A percentile compares a stretch with the other conserved stretches of the same genome.
Evolutionary conservation across 2,329 filamentous ascomycete species (phyloP).

Genomic region (Trichoderma endophyticum): DNA sequence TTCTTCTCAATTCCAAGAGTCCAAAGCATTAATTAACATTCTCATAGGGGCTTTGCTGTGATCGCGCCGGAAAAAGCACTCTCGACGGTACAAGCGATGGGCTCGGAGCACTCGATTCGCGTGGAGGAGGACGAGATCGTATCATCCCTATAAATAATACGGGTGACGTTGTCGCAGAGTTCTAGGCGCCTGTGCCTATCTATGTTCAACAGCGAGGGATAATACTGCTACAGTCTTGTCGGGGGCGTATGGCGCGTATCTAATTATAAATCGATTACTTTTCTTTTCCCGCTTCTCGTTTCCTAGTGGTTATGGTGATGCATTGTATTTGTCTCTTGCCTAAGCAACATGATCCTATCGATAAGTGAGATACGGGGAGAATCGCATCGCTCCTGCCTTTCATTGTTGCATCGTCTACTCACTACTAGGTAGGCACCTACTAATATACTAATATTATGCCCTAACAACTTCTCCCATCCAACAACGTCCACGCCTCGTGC

Average conservation of each 20-base stretch:
- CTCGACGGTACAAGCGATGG: slow-evolving; percentile 62
- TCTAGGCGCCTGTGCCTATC: not conserved
- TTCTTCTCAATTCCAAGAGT: not conserved
- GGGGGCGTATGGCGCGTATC: not conserved
- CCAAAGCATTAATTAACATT: slow-evolving; percentile 22
- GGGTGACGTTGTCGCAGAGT: not conserved
- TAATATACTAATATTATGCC: not conserved
- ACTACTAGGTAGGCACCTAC: not conserved
- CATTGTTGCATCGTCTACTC: not conserved
- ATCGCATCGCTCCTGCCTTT: not conserved
- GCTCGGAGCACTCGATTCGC: slow-evolving; percentile 42
- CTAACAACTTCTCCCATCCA: not conserved
- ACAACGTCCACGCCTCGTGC: not conserved
- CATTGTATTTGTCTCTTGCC: not conserved
- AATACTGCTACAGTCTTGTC: not conserved
- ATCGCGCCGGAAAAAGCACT: slow-evolving; percentile 68
- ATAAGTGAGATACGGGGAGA: not conserved
- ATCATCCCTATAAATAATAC: slow-evolving; percentile 35
- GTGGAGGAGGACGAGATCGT: slow-evolving; percentile 78
- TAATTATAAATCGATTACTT: not conserved
- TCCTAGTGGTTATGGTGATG: not conserved
- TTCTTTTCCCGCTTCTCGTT: not conserved
- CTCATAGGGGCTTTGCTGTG: slow-evolving; percentile 70
- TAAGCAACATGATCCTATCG: not conserved
- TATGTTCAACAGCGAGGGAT: not conserved